phyloP scores from a whole-genome alignment of 306 rosid species.

The Astragalus membranaceus region DNA sequence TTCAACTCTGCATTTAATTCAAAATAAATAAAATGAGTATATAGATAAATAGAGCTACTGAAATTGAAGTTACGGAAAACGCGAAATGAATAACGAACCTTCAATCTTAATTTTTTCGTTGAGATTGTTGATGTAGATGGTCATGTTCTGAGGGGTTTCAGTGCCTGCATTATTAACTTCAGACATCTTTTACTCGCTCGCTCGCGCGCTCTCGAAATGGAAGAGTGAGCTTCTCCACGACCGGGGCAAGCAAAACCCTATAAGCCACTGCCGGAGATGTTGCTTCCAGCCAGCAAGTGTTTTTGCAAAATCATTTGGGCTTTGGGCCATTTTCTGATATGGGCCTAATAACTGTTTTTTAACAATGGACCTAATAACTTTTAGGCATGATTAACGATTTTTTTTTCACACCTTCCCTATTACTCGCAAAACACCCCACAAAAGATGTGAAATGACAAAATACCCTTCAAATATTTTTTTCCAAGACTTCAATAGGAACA shows the following conservation, averaged over 20 bases:
- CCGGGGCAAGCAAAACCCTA: slow-evolving; percentile 17
- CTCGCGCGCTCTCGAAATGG: neutral
- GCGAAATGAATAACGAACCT: slow-evolving; percentile 23
- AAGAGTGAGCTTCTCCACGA: neutral
- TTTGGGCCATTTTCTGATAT: neutral
- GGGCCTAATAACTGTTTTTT: neutral
- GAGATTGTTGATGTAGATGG: slow-evolving; percentile 94
- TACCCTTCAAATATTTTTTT: too few relatives aligned
- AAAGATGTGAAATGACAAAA: too few relatives aligned
- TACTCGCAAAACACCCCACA: too few relatives aligned
- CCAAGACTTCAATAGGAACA: too few relatives aligned
- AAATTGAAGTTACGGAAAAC: neutral
- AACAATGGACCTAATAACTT: neutral
- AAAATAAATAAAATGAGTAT: neutral
- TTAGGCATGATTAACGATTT: too few relatives aligned
- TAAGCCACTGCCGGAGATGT: slow-evolving; percentile 22
- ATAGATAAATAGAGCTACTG: neutral
- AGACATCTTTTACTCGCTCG: slow-evolving; percentile 34
- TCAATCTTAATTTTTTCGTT: slow-evolving; percentile 95
- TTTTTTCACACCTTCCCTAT: too few relatives aligned
- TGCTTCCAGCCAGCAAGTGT: neutral
- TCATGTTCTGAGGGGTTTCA: slow-evolving; percentile 55
- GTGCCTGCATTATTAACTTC: slow-evolving; percentile 43
- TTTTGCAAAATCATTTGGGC: slow-evolving; percentile 1
- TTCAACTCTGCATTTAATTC: slow-evolving; percentile 57